Conservation (phyloP, 164 flowering plant genomes). For the Santalum album region DNA sequence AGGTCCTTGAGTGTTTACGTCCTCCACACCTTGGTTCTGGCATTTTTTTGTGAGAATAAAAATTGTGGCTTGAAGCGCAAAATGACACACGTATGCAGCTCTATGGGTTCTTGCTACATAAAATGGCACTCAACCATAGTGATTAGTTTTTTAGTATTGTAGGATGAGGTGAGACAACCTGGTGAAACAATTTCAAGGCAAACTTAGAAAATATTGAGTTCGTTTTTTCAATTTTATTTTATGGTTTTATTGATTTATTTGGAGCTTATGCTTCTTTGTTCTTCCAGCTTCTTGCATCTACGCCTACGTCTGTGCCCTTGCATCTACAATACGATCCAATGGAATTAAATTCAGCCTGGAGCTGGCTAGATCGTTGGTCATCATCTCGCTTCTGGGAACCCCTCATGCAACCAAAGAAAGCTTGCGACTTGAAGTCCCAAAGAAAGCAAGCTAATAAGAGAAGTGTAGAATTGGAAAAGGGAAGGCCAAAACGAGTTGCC, state of each 20-base stretch:
- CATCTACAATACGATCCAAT: constrained; percentile 37
- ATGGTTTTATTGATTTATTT: neutral
- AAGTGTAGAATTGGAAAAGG: constrained; percentile 25
- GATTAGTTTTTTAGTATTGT: no score
- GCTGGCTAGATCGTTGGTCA: constrained; percentile 90
- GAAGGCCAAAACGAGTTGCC: constrained; percentile 38
- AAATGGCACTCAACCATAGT: no score
- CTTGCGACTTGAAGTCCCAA: constrained; percentile 24
- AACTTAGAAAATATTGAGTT: no score
- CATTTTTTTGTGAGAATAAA: no score
- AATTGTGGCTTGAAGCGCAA: no score
- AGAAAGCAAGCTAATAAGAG: constrained; percentile 25
- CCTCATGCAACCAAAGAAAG: constrained; percentile 29
- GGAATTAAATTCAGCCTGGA: constrained; percentile 62
- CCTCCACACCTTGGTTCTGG: no score
- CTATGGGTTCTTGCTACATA: no score
- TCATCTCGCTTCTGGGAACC: constrained; percentile 48
- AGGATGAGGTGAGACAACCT: no score
- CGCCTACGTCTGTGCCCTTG: neutral
- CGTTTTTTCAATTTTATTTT: neutral
- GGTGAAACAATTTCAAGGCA: no score
- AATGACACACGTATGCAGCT: no score
- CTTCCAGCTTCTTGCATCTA: constrained; percentile 1
- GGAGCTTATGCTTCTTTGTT: neutral
- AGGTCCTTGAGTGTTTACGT: no score